These are phyloP conservation scores for Mariannaea sp. DNA, from an alignment of 2,329 filamentous ascomycete genomes.

Conservation along the genomic window DNA sequence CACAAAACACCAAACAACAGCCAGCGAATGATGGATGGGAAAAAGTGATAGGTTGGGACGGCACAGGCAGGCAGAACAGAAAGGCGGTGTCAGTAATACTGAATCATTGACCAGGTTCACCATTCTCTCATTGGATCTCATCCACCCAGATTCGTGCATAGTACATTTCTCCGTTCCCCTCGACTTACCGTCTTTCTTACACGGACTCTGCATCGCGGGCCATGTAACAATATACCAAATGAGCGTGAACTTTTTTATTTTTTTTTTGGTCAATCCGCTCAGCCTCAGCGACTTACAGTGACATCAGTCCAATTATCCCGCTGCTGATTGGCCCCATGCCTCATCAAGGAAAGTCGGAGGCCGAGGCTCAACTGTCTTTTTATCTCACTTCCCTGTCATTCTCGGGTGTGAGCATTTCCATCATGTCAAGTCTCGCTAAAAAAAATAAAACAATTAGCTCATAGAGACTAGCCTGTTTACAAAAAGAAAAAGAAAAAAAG, in stretches of 20 bases:
- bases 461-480: no score
- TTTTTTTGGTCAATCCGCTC: not conserved
- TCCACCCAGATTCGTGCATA: not conserved
- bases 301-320: constrained; percentile 18
- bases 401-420: constrained; percentile 4
- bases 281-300: constrained; percentile 16
- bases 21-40: not conserved
- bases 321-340: constrained; percentile 13
- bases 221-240: not conserved
- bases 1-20: constrained; percentile 1
- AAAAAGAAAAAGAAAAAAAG: not conserved
- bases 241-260: constrained; percentile 4
- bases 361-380: constrained; percentile 16
- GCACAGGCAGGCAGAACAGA: constrained; percentile 8
- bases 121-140: constrained; percentile 6
- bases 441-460: not conserved
- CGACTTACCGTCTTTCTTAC: constrained; percentile 16
- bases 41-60: constrained; percentile 3
- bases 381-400: not conserved
- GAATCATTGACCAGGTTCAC: constrained; percentile 4
- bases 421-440: constrained; percentile 9
- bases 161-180: no score
- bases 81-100: constrained; percentile 4
- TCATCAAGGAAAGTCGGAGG: constrained; percentile 4
- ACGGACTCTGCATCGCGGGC: constrained; percentile 6